Conservation (phyloP, 306 rosid genomes). For the Styphnolobium japonicum region DNA sequence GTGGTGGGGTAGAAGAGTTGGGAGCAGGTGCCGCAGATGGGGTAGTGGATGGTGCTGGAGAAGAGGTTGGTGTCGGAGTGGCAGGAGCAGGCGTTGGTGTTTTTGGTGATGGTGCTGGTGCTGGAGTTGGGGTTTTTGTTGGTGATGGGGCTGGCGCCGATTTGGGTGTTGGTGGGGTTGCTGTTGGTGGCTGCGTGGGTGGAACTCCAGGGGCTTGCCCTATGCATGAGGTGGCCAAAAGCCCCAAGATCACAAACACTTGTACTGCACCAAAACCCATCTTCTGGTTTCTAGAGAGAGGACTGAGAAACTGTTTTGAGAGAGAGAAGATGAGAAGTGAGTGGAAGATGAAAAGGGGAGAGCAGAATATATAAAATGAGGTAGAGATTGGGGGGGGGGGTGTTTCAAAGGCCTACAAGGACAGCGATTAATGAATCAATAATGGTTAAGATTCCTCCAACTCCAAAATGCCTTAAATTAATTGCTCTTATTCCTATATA, state of each 20-base stretch:
- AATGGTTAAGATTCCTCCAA: constrained; percentile 49
- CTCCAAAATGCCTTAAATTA: background rate
- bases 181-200: constrained; percentile 48
- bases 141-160: constrained; percentile 38
- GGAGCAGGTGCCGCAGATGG: constrained; percentile 9
- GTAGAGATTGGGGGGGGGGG: constrained; percentile 20
- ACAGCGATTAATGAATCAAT: constrained; percentile 40
- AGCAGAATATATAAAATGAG: constrained; percentile 36
- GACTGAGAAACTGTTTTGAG: background rate
- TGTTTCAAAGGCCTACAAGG: background rate
- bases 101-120: constrained; percentile 16
- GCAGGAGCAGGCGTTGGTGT: constrained; percentile 20
- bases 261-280: constrained; percentile 51
- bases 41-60: constrained; percentile 20
- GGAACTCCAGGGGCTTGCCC: constrained; percentile 73
- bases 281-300: background rate
- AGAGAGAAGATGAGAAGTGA: background rate
- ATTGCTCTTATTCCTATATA: background rate
- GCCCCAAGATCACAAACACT: constrained; percentile 50
- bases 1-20: constrained; percentile 4
- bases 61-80: constrained; percentile 13
- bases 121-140: background rate
- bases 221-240: constrained; percentile 61
- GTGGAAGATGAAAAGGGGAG: background rate
- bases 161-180: constrained; percentile 21